A percentile compares a stretch with the other conserved stretches of the same genome.
Conservation (phyloP, 192 early-diverging fungal genomes). For the Coemansia sp. region DNA sequence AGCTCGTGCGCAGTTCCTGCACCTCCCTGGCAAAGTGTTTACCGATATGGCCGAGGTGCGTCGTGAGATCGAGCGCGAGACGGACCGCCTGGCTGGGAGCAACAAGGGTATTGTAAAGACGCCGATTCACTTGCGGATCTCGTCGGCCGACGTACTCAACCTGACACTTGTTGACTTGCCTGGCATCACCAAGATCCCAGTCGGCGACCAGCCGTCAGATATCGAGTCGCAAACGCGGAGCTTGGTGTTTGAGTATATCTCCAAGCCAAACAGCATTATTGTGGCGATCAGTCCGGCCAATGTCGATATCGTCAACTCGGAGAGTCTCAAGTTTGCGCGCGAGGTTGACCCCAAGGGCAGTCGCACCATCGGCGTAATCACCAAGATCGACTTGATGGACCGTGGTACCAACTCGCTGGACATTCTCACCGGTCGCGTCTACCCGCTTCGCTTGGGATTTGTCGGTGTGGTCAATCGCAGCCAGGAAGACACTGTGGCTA, state of each 20-base stretch:
- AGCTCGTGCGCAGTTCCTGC: conserved; percentile 72
- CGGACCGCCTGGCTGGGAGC: conserved; percentile 72
- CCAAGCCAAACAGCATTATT: conserved; percentile 84
- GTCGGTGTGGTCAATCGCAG: conserved; percentile 83
- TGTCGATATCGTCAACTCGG: conserved; percentile 80
- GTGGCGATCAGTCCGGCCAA: conserved; percentile 83
- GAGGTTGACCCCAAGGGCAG: conserved; percentile 81
- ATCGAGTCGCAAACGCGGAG: conserved; percentile 81
- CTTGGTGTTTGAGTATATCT: conserved; percentile 77
- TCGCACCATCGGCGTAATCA: conserved; percentile 79
- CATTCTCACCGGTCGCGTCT: conserved; percentile 74
- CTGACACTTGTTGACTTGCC: conserved; percentile 85
- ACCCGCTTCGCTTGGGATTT: conserved; percentile 79
- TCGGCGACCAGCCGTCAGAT: conserved; percentile 82
- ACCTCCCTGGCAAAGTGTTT: conserved; percentile 74
- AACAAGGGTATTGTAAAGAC: conserved; percentile 80
- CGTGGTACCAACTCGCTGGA: conserved; percentile 82
- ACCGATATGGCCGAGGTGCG: conserved; percentile 77
- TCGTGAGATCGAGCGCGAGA: conserved; percentile 80
- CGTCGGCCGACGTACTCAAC: conserved; percentile 75
- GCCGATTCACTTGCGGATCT: conserved; percentile 79
- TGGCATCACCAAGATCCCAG: conserved; percentile 75
- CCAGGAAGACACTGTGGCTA: conserved; percentile 75
- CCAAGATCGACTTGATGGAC: conserved; percentile 88
- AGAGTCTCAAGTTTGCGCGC: conserved; percentile 84